Base-by-base conservation (phyloP, 192 early-diverging fungal species). In the Gigaspora rosea region DNA sequence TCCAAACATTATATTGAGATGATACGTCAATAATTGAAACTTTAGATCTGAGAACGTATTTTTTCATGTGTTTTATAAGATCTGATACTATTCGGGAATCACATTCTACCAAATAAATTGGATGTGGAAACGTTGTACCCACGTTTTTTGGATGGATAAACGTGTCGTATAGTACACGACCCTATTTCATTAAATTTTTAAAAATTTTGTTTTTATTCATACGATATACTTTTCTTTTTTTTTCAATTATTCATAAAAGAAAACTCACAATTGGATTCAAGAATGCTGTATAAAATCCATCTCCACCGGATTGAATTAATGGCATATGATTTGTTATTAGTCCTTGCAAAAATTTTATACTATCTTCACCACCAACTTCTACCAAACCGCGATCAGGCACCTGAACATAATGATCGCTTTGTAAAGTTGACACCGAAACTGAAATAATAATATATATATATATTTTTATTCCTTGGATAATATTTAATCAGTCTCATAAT, bases 261-360 rank as follows among this genome's bases (percentile, higher is more conserved):
- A 15, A 35, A 15, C 65, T 72, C 82, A 87, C 92, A 81, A 94
- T 91, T 57, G 97, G 90, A 15, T 89, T 87, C 61, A 97, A 88
- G 79, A 97, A 96, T 20, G 84, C 92, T 58, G 94, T 84, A 71
- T 92, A 90, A 76, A 96, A 89, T 8, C 94, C 95, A 52, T 87
- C 80, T 1, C 94, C 92, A 57, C 92, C 92, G 15, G 83, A 79
- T 41, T 89, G 90, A 32, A 97, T 83, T 46, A 56, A 70, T 22
- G 84, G 79, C 88, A 97, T 95, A 77, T 97, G 85, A 85, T 97
- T 96, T 47, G 95, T 97, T 71, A 90, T 91, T 73, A 97, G 85
- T 10, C 96, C 95, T 73, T 99, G 95, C 64, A 99, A 84, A 76
- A 96, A 99, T 82, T 92, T 91, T 67, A 85, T 73, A 3, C 94